A percentile compares a stretch with the other conserved stretches of the same genome.
Conservation (phyloP, 2,329 filamentous ascomycete genomes). For the Hymenoscyphus salicellus region DNA sequence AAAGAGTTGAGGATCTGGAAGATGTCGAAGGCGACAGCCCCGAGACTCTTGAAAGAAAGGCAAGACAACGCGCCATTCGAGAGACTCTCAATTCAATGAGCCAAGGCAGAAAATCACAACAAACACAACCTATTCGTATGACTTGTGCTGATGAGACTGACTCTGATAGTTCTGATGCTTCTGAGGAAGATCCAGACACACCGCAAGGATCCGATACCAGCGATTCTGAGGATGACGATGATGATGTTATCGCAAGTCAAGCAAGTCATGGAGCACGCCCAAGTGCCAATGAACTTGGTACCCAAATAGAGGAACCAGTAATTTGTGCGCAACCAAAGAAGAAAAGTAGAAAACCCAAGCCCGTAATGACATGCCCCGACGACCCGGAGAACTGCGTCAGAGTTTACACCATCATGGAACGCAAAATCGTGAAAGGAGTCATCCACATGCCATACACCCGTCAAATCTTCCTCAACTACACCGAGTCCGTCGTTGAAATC, state of each 20-base stretch:
- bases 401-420: not conserved
- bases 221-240: not conserved
- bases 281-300: not conserved
- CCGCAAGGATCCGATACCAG: not conserved
- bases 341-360: not conserved
- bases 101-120: not conserved
- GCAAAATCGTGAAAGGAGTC: not conserved
- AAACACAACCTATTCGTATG: not conserved
- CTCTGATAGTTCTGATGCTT: not conserved
- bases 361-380: not conserved
- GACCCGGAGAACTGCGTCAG: not conserved
- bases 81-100: not conserved
- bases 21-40: not conserved
- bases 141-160: not conserved
- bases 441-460: not conserved
- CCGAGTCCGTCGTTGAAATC: not conserved
- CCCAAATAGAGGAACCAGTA: not conserved
- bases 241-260: not conserved
- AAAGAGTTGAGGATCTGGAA: not conserved
- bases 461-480: not conserved
- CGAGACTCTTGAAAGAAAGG: not conserved
- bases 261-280: not conserved
- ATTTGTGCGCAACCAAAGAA: not conserved
- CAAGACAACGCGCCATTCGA: not conserved
- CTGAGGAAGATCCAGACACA: slow-evolving; percentile 7